These are phyloP conservation scores for Penicillium paxilli DNA, from an alignment of 495 filamentous ascomycete species.

Conservation along the genomic window DNA sequence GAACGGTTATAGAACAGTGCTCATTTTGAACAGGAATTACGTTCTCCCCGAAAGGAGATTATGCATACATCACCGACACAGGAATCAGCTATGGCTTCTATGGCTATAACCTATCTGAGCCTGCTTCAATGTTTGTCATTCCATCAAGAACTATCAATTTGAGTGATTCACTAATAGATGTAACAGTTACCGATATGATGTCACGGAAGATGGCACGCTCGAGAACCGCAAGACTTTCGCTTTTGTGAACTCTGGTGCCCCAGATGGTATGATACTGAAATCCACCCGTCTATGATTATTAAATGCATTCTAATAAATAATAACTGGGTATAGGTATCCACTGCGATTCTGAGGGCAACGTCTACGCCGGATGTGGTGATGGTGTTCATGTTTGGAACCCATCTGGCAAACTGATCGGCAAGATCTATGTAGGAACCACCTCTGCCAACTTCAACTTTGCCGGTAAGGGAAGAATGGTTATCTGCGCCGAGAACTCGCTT, in stretches of 20 bases:
- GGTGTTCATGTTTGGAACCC: conserved; percentile 45
- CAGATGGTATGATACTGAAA: conserved; percentile 41
- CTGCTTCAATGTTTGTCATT: conserved; percentile 20
- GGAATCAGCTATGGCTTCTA: conserved; percentile 26
- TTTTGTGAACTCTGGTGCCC: conserved; percentile 24
- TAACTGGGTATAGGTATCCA: conserved; percentile 37
- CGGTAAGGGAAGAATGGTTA: conserved; percentile 51
- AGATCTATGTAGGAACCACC: conserved; percentile 44
- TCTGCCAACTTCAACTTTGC: conserved; percentile 60
- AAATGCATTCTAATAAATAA: too few species aligned
- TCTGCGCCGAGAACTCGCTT: conserved; percentile 48
- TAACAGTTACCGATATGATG: conserved; percentile 22
- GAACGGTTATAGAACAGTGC: too few species aligned
- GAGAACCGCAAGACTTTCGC: conserved; percentile 25
- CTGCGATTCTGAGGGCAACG: conserved; percentile 42
- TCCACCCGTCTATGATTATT: too few species aligned
- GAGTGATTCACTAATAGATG: neutral
- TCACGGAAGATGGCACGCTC: conserved; percentile 17
- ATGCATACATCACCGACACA: conserved; percentile 47
- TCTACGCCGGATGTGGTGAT: conserved; percentile 47
- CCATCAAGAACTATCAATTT: neutral
- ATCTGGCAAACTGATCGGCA: conserved; percentile 44
- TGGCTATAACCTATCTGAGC: conserved; percentile 14
- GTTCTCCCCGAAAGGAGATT: conserved; percentile 41
- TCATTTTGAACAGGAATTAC: conserved; percentile 33